Evolutionary conservation across 306 rosid species (phyloP), one percentile per base, ranked within the genome.

Genomic region (Trifolium dubium): DNA sequence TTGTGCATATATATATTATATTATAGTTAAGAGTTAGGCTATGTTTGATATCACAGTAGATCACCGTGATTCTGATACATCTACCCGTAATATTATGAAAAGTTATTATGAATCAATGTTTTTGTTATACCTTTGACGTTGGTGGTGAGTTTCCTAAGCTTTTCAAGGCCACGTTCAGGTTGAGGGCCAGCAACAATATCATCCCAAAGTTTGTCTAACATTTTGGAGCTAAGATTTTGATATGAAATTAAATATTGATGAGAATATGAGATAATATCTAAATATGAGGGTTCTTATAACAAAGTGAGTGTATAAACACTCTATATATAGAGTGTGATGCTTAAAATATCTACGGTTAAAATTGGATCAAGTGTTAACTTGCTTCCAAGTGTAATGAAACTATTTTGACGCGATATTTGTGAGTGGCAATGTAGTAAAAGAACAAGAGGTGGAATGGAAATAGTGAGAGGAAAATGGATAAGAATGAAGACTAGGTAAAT

Each of bases 121-220:
- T 13, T 47, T 54, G 32, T 10, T 51, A 58, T 60, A 84, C 92
- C 87, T 77, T 81, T 75, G 65, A 86, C 4, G 82, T 2, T 67
- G 71, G 90, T 63, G 77, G 81, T 31, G 67, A 86, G 61, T 60
- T 83, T 87, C 69, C 98, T 81, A 10, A 95, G 90, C 82, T 15
- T 77, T 35, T 87, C 96, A 43, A 95, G 98, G 51, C 99, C 97
- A 41, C 88, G 85, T 0, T 92, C 96, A 8, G 99, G 96, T 29
- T 89, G 90, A 79, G 98, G 97, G 5, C 98, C 99, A 18, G 93
- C 96, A 0, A 86, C 78, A 4, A 86, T 76, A 56, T 92, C 98
- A 69, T 92, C 99, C 99, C 99, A 95, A 2, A 95, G 86, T 82
- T 87, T 92, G 18, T 86, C 97, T n/a, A 95, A 86, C 82, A 92